Conservation (phyloP, 345 rosid species). For the Euphorbia tirucalli region DNA sequence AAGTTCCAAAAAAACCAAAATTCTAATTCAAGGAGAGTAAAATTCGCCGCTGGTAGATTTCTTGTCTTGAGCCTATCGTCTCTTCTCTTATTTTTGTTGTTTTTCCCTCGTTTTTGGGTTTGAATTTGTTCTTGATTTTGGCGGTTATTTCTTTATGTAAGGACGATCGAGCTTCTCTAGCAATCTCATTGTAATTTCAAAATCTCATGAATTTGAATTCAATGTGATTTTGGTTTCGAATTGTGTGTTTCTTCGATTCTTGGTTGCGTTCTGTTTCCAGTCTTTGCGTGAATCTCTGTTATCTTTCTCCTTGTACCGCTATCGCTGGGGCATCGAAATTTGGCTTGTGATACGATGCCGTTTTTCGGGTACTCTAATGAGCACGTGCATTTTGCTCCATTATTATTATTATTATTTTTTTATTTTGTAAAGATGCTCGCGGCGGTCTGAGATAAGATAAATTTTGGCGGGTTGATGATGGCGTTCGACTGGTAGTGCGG, state of each 20-base stretch:
- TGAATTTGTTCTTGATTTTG: neutral
- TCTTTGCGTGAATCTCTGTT: neutral
- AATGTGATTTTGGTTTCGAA: neutral
- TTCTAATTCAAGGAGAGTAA: neutral
- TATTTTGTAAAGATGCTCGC: neutral
- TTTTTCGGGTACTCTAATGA: neutral
- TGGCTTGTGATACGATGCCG: neutral
- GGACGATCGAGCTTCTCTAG: neutral
- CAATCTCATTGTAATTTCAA: neutral
- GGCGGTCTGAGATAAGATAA: neutral
- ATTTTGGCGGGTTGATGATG: slow-evolving; percentile 5
- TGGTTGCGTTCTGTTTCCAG: neutral
- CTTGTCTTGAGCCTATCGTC: neutral
- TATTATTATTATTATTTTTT: neutral
- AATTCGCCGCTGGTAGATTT: neutral
- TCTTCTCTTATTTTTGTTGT: neutral
- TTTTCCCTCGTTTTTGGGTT: neutral
- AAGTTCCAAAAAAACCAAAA: neutral
- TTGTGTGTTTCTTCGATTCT: neutral
- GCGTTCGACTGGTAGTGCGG: neutral
- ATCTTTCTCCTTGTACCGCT: neutral
- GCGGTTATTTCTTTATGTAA: neutral
- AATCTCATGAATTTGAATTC: neutral
- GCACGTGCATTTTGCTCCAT: neutral
- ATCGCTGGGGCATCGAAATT: neutral